Base-by-base conservation (phyloP, 257 asterid genomes). In the Jaltomata sinuosa region DNA sequence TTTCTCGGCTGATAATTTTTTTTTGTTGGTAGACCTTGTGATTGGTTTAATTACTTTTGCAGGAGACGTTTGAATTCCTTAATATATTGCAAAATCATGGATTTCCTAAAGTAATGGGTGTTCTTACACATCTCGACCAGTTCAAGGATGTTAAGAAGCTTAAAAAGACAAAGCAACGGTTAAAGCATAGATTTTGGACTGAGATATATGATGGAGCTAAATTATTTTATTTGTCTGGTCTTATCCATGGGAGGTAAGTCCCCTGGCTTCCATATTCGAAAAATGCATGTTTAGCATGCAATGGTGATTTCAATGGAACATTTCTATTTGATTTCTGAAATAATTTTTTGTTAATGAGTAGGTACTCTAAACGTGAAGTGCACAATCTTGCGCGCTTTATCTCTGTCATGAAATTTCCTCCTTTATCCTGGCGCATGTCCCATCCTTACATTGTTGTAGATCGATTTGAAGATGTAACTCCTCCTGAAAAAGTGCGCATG, bases 101-200 rank as follows among this genome's bases (percentile, higher is more conserved):
- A 77, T 97, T 97, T 87, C 98, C 99, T 65, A 95, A 90, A 91
- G 97, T 97, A 65, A 97, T 97, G 99, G 99, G 99, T 77, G 99
- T 97, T 84, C 99, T 97, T 79, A 95, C 99, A 83, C 98, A 97
- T 88, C 89, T 97, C 81, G 99, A 97, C 91, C 91, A 94, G 89
- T 97, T 97, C 91, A 93, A 94, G 92, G 99, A 97, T 87, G 97
- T 91, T 65, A 95, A 97, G 90, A 95, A 94, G 92, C 98, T 97
- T 81, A 93, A 76, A 90, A 95, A 97, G 89, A 94, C 99, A 84
- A 97, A 97, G 89, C 97, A 94, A 84, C 89, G 97, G 22, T 94
- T 95, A 88, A 97, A 97, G 91, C 99, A 97, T 88, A 97, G 99
- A 31, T 97, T 97, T 88, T 97, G 99, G 99, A 97, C 99, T 53